phyloP scores from a whole-genome alignment of 345 rosid genomes.

The Rhizophora mangle region DNA sequence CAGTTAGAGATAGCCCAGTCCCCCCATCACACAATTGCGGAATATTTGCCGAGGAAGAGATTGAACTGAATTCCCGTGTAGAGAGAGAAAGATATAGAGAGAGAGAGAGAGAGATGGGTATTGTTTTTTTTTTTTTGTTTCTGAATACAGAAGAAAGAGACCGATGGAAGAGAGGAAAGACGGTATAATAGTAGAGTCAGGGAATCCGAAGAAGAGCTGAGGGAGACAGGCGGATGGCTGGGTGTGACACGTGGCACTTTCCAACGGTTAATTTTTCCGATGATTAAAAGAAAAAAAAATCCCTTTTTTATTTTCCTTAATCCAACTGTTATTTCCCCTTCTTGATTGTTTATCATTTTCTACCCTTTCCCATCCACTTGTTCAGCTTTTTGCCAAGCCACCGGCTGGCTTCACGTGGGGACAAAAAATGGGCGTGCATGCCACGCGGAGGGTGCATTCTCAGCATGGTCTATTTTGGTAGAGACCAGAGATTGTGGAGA shows the following conservation, averaged over 20 bases:
- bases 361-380: background rate
- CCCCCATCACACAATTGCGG: background rate
- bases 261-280: slow-evolving; percentile 41
- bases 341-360: background rate
- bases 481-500: no score
- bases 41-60: slow-evolving; percentile 13
- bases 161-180: slow-evolving; percentile 11
- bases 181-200: slow-evolving; percentile 9
- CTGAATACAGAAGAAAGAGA: slow-evolving; percentile 16
- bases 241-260: slow-evolving; percentile 47
- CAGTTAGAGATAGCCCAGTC: slow-evolving; percentile 6
- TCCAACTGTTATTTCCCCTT: no score
- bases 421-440: no score
- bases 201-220: slow-evolving; percentile 40
- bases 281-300: background rate
- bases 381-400: no score
- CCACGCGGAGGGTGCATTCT: no score
- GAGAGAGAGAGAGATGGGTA: slow-evolving; percentile 18
- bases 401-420: no score
- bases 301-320: background rate
- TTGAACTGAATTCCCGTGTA: slow-evolving; percentile 25
- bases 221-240: slow-evolving; percentile 51
- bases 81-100: slow-evolving; percentile 22
- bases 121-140: slow-evolving; percentile 13
- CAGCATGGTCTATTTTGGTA: no score